Evolutionary conservation across 2,329 filamentous ascomycete species (phyloP).

Genomic region (Xylariaceae sp.): DNA sequence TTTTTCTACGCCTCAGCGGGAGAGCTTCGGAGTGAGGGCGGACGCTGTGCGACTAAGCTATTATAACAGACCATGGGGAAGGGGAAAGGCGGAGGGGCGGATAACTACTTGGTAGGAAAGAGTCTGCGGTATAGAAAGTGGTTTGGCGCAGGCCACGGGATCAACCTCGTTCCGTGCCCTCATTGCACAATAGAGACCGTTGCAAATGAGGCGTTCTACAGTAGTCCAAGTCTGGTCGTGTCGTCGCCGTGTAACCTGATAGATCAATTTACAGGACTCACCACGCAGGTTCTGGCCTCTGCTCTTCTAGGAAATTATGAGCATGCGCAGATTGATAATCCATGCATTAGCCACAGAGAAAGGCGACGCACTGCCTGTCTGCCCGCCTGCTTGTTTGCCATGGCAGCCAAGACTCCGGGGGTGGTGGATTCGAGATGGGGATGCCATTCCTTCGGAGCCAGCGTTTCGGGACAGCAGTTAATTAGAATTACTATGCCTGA

Average conservation of each 20-base stretch:
- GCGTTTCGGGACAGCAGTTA: constrained; percentile 4
- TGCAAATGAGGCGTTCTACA: too few species aligned
- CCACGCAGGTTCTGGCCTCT: constrained; percentile 9
- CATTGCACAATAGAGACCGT: background rate
- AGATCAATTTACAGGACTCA: constrained; percentile 13
- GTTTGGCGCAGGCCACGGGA: constrained; percentile 22
- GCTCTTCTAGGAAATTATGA: background rate
- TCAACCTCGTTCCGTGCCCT: constrained; percentile 4
- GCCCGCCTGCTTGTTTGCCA: background rate
- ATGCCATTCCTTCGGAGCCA: constrained; percentile 11
- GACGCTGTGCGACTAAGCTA: too few species aligned
- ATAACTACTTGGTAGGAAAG: too few species aligned
- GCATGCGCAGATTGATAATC: background rate
- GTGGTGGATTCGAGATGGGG: constrained; percentile 1
- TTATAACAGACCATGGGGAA: too few species aligned
- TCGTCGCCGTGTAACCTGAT: constrained; percentile 21
- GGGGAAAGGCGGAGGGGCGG: background rate
- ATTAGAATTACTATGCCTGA: constrained; percentile 14
- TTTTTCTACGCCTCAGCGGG: background rate
- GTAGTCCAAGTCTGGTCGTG: too few species aligned
- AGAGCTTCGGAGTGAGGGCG: too few species aligned
- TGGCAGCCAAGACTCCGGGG: background rate
- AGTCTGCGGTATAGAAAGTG: constrained; percentile 20
- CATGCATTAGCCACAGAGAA: too few species aligned
- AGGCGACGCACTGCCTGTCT: too few species aligned